Base-by-base conservation (phyloP, 495 filamentous ascomycete species). In the Evernia prunastri region DNA sequence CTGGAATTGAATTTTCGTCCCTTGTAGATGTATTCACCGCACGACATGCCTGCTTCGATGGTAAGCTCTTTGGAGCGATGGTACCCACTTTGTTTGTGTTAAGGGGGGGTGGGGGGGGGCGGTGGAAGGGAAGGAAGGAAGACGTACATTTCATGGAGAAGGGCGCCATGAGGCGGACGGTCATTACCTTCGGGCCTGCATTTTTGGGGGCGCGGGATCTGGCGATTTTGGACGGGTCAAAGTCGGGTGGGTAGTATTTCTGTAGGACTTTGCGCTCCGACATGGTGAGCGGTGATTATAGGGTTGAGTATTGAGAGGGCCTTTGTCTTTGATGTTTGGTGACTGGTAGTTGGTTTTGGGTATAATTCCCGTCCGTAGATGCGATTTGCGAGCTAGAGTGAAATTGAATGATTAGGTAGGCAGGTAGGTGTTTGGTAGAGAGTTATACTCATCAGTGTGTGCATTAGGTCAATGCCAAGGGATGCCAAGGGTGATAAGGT, bases 1-100 rank as follows among this genome's bases (percentile, higher is more conserved):
- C 91, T 86, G 4, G 94, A 92, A 75, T 97, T 98, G 82, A 96
- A 97, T 71, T 97, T 97, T 57, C 92, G 87, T 1, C 93, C 93
- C 67, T 90, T 90, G 80, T 97, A 96, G 73, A 98, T 97, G 81
- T 90, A 97, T 79, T 97, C 92, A 72, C 91, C 93, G 75, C 93
- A 97, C 51, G 51, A 54, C 29, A 54, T 54, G 23, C 51, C 51
- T 54, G 7, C 2, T 9, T 33, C n/a, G 51, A 3, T 7, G 51
- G 51, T 54, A 33, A 54, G 51, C 8, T 54, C 29, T 4, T 33
- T 35, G 17, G 15, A n/a, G n/a, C n/a, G n/a, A n/a, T n/a, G n/a
- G n/a, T n/a, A n/a, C n/a, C n/a, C n/a, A n/a, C n/a, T n/a, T n/a
- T n/a, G n/a, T n/a, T n/a, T n/a, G n/a, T n/a, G n/a, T n/a, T n/a